Evolutionary conservation across 768 basidiomycete genomes (phyloP).

Genomic region (Sporobolomyces pararoseus): DNA sequence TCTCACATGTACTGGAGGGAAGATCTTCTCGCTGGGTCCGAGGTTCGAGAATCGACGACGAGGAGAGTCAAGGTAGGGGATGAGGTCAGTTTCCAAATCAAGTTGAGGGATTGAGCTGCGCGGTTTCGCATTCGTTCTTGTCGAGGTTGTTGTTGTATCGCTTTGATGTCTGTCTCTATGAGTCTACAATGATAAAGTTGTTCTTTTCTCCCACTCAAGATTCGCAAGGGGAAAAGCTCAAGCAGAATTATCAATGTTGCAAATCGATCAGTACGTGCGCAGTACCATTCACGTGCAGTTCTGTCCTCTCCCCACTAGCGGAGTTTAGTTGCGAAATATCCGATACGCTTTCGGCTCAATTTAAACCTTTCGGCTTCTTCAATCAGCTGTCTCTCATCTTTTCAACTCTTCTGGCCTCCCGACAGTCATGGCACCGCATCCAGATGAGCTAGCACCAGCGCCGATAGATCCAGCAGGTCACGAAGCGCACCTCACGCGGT

Average conservation of each 20-base stretch:
- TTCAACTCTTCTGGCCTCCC: neutral
- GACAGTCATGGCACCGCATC: conserved; percentile 6
- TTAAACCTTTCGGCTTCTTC: no score
- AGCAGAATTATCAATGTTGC: no score
- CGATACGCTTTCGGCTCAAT: no score
- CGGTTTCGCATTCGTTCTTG: neutral
- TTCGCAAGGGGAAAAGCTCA: no score
- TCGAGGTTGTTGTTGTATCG: neutral
- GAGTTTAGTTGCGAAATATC: no score
- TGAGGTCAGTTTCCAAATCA: conserved; percentile 1
- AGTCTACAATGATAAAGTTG: no score
- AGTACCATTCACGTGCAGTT: no score
- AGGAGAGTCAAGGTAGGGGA: conserved; percentile 8
- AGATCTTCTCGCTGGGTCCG: neutral
- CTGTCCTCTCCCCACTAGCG: no score
- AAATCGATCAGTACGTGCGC: no score
- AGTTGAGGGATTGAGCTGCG: neutral
- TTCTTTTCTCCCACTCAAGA: no score
- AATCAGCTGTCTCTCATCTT: neutral
- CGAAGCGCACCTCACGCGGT: neutral
- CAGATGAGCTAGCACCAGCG: conserved; percentile 25
- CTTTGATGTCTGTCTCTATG: no score
- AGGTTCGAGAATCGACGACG: neutral
- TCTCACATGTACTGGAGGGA: conserved; percentile 31
- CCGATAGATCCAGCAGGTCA: conserved; percentile 31